These are phyloP conservation scores for Russula sp. DNA, from an alignment of 768 basidiomycete genomes.

Conservation along the genomic window DNA sequence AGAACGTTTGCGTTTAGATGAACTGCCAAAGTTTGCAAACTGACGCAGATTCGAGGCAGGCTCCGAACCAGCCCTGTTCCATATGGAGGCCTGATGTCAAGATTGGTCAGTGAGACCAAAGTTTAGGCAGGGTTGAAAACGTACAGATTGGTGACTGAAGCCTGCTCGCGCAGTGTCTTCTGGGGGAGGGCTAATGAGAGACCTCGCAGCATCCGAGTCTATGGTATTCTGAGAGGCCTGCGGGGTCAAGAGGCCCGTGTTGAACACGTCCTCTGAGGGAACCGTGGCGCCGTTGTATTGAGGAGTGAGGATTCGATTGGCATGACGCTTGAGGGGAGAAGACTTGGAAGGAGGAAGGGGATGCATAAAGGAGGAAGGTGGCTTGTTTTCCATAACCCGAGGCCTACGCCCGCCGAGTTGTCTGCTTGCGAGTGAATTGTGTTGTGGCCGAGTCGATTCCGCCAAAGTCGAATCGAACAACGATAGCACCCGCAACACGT, in stretches of 20 bases:
- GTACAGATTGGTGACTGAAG: slow-evolving; percentile 5
- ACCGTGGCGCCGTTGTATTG: background rate
- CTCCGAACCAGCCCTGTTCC: slow-evolving; percentile 20
- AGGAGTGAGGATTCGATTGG: slow-evolving; percentile 13
- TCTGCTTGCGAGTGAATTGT: too few species aligned
- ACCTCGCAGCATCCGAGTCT: slow-evolving; percentile 16
- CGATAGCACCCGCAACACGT: slow-evolving; percentile 8
- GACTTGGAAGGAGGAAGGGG: slow-evolving; percentile 9
- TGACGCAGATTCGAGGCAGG: slow-evolving; percentile 14
- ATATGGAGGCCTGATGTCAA: slow-evolving; percentile 14
- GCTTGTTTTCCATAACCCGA: slow-evolving; percentile 16
- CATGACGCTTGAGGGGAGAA: slow-evolving; percentile 10
- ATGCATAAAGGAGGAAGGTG: slow-evolving; percentile 2
- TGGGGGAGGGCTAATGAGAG: slow-evolving; percentile 21
- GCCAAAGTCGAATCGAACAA: background rate
- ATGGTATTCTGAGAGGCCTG: slow-evolving; percentile 13
- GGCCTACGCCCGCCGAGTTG: background rate
- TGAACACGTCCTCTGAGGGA: slow-evolving; percentile 4
- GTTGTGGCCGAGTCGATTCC: too few species aligned
- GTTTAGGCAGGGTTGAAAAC: slow-evolving; percentile 15
- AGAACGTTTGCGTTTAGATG: slow-evolving; percentile 37
- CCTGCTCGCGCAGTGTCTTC: slow-evolving; percentile 3
- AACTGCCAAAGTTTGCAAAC: background rate
- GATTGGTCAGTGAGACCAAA: background rate
- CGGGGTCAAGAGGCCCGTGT: slow-evolving; percentile 17